Evolutionary conservation across 495 filamentous ascomycete species (phyloP).

Genomic region (Lepidopterella palustris): DNA sequence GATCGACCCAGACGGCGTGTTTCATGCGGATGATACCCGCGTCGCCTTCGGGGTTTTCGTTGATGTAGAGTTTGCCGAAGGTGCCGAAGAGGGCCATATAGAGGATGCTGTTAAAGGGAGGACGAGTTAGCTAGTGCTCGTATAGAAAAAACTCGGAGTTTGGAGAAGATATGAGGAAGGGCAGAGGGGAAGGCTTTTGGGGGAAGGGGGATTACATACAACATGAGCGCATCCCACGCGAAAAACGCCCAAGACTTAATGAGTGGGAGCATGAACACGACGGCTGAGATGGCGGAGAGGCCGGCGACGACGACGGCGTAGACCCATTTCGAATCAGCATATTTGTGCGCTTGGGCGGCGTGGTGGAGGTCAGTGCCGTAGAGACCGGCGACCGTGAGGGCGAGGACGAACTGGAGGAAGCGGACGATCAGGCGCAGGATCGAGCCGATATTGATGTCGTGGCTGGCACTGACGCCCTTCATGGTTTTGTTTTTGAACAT

Average conservation of each 20-base stretch:
- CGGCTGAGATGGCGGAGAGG: slow-evolving; percentile 53
- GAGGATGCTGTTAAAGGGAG: slow-evolving; percentile 46
- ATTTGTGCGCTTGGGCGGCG: slow-evolving; percentile 45
- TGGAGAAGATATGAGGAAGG: background rate
- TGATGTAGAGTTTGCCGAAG: slow-evolving; percentile 74
- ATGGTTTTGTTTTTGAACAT: slow-evolving; percentile 7
- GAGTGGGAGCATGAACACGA: slow-evolving; percentile 57
- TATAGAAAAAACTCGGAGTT: too few species aligned
- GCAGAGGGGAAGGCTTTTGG: background rate
- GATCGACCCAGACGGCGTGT: slow-evolving; percentile 78
- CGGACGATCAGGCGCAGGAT: slow-evolving; percentile 47
- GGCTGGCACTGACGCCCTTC: slow-evolving; percentile 6
- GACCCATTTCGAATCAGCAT: slow-evolving; percentile 63
- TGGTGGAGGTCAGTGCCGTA: slow-evolving; percentile 66
- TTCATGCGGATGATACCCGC: slow-evolving; percentile 65
- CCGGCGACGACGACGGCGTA: slow-evolving; percentile 63
- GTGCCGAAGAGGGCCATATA: slow-evolving; percentile 77
- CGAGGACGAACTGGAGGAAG: slow-evolving; percentile 66
- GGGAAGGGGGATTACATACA: slow-evolving; percentile 28
- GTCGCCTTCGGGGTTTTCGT: slow-evolving; percentile 55
- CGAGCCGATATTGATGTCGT: slow-evolving; percentile 14
- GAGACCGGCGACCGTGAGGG: slow-evolving; percentile 66
- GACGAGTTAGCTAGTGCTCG: slow-evolving; percentile 2
- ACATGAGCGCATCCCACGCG: slow-evolving; percentile 63
- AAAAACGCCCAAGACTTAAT: slow-evolving; percentile 52